Conservation (phyloP, 225 moss, liverwort and hornwort species). For the Polytrichum commune region DNA sequence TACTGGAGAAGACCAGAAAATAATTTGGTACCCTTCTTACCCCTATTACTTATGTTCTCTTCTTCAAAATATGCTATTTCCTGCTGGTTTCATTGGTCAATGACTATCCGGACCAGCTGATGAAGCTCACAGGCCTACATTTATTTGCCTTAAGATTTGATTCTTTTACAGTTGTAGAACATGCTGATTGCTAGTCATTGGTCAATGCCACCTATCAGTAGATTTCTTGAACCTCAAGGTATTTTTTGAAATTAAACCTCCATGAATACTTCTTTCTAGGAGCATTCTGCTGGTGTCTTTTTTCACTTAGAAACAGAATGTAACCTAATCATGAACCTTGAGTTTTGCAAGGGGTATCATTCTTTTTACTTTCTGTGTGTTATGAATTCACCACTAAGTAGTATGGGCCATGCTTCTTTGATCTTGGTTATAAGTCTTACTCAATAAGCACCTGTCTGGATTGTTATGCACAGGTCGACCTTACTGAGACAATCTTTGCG, state of each 20-base stretch:
- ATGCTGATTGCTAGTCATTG: neutral
- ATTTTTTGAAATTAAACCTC: no score
- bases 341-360: neutral
- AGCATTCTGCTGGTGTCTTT: neutral
- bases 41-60: neutral
- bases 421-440: constrained; percentile 6
- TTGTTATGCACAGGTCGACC: constrained; percentile 41
- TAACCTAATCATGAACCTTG: no score
- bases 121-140: no score
- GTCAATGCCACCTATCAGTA: no score
- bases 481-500: constrained; percentile 24
- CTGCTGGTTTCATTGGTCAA: no score
- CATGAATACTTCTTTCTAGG: neutral
- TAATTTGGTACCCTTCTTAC: constrained; percentile 41
- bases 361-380: constrained; percentile 21
- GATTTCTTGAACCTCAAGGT: no score
- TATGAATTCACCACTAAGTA: constrained; percentile 33
- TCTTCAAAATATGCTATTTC: no score
- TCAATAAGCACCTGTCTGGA: constrained; percentile 13
- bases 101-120: neutral
- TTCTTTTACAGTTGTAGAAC: neutral
- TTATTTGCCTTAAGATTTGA: no score
- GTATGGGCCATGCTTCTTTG: constrained; percentile 30
- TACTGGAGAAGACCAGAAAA: constrained; percentile 45
- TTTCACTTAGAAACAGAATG: constrained; percentile 7